Conservation (phyloP, 164 flowering plant genomes). For the Dillenia suffruticosa region DNA sequence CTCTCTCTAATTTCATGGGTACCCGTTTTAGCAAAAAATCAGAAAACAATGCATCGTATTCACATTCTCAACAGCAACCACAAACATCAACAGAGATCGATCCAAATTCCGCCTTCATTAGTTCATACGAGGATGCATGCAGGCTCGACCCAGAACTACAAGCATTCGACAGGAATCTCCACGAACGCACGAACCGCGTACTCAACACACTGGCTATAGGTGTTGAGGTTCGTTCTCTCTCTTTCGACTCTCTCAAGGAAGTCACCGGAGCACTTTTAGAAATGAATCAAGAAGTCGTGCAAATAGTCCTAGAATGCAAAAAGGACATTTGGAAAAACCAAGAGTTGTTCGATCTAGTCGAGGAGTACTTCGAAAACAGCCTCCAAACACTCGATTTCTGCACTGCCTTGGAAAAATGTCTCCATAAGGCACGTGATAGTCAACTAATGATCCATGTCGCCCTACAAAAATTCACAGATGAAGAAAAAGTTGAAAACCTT, state of each 20-base stretch:
- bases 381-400: slow-evolving; percentile 70
- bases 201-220: slow-evolving; percentile 50
- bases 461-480: slow-evolving; percentile 59
- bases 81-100: not conserved
- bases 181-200: slow-evolving; percentile 48
- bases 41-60: not conserved
- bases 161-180: slow-evolving; percentile 48
- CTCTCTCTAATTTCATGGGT: slow-evolving; percentile 1
- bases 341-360: slow-evolving; percentile 56
- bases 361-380: slow-evolving; percentile 78
- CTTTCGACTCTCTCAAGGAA: slow-evolving; percentile 60
- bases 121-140: slow-evolving; percentile 65
- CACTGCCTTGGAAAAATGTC: slow-evolving; percentile 55
- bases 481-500: slow-evolving; percentile 18
- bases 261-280: slow-evolving; percentile 64
- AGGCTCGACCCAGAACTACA: slow-evolving; percentile 50
- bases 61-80: slow-evolving; percentile 2
- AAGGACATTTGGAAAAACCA: slow-evolving; percentile 65
- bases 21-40: slow-evolving; percentile 5
- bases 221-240: slow-evolving; percentile 48
- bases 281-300: slow-evolving; percentile 74
- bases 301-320: slow-evolving; percentile 52
- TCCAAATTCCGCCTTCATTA: slow-evolving; percentile 33
- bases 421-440: slow-evolving; percentile 58
- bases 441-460: slow-evolving; percentile 63